A percentile compares a stretch with the other conserved stretches of the same genome.
phyloP scores from a whole-genome alignment of 2,329 filamentous ascomycete species.

The Phyllosticta ampelicida region DNA sequence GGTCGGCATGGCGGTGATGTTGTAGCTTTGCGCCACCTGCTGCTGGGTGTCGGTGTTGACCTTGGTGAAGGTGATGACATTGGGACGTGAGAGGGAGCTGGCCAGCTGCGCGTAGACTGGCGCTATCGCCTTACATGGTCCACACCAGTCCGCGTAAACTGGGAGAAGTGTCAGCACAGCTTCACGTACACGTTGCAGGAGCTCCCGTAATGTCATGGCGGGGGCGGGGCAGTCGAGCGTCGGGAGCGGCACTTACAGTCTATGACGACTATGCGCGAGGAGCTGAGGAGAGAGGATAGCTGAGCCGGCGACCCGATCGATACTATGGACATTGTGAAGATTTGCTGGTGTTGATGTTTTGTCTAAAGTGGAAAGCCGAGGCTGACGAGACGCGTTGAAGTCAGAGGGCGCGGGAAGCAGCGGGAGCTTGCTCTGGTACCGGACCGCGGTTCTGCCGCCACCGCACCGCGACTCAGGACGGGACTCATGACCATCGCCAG shows the following conservation, averaged over 20 bases:
- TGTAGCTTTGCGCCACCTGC: constrained; percentile 63
- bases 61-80: constrained; percentile 73
- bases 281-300: constrained; percentile 50
- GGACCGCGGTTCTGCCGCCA: background rate
- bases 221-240: constrained; percentile 5
- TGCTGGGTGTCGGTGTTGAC: constrained; percentile 71
- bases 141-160: constrained; percentile 88
- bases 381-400: background rate
- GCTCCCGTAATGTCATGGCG: constrained; percentile 18
- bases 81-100: constrained; percentile 55
- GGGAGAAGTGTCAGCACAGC: constrained; percentile 15
- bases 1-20: constrained; percentile 72
- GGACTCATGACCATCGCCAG: too few relatives aligned
- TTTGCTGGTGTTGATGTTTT: background rate
- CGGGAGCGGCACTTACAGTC: constrained; percentile 58
- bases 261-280: constrained; percentile 69
- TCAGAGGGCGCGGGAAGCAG: background rate
- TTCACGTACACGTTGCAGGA: background rate
- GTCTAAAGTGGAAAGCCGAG: background rate
- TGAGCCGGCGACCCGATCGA: constrained; percentile 33
- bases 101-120: constrained; percentile 74
- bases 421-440: background rate
- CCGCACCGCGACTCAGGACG: background rate
- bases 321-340: constrained; percentile 34
- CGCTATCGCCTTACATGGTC: constrained; percentile 71